Percentiles rank a stretch among this genome's conserved stretches.
phyloP scores from a whole-genome alignment of 2,329 filamentous ascomycete genomes.

The Neopestalotiopsis sp. region DNA sequence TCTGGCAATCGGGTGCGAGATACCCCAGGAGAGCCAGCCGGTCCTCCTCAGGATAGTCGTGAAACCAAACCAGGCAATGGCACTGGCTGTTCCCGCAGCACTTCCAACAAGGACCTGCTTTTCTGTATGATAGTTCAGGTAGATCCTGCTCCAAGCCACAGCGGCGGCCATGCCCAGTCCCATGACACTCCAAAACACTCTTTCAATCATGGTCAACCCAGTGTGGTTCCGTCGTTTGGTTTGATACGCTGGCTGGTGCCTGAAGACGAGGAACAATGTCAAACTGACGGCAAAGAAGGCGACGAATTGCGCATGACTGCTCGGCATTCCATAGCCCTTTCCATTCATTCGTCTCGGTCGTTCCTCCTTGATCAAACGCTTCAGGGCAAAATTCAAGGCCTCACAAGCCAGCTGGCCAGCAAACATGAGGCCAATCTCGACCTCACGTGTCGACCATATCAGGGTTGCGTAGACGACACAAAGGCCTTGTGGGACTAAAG shows the following conservation, averaged over 20 bases:
- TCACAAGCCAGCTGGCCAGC: slow-evolving; percentile 91
- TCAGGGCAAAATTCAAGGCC: slow-evolving; percentile 85
- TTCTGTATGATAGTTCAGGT: slow-evolving; percentile 90
- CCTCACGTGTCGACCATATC: slow-evolving; percentile 88
- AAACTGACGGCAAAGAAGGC: slow-evolving; percentile 89
- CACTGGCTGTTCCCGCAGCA: slow-evolving; percentile 72
- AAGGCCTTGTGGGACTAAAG: slow-evolving; percentile 89
- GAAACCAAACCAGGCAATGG: slow-evolving; percentile 77
- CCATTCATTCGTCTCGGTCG: slow-evolving; percentile 82
- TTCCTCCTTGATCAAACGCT: slow-evolving; percentile 91
- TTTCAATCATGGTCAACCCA: slow-evolving; percentile 66
- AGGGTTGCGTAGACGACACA: slow-evolving; percentile 90
- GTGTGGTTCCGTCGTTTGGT: slow-evolving; percentile 45
- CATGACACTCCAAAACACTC: slow-evolving; percentile 57
- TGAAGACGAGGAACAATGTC: slow-evolving; percentile 80
- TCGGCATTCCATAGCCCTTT: slow-evolving; percentile 97
- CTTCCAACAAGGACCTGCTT: slow-evolving; percentile 86
- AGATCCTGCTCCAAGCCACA: slow-evolving; percentile 84
- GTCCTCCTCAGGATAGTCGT: slow-evolving; percentile 69
- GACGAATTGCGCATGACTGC: slow-evolving; percentile 92
- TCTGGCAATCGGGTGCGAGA: slow-evolving; percentile 69
- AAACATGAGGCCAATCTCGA: slow-evolving; percentile 89
- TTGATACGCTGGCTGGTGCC: slow-evolving; percentile 66
- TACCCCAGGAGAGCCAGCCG: slow-evolving; percentile 74
- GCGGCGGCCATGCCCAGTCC: slow-evolving; percentile 65